Evolutionary conservation across 2,329 filamentous ascomycete species (phyloP).

Genomic region (Ilyonectria robusta): DNA sequence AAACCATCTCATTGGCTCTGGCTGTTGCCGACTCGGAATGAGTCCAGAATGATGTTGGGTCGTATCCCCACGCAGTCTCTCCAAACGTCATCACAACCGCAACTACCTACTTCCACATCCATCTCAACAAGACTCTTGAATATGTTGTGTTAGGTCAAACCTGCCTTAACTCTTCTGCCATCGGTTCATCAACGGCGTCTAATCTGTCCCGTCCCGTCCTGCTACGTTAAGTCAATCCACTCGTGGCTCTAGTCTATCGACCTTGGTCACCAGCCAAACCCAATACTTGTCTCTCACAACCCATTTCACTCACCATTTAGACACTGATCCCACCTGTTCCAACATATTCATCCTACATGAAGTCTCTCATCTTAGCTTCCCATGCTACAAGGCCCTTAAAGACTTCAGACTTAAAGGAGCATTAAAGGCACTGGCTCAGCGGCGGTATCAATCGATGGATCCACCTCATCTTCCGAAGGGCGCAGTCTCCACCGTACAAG

Average conservation of each 20-base stretch:
- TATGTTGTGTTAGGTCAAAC: neutral
- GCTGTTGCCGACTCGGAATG: neutral
- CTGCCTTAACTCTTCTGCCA: neutral
- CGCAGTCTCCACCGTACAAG: conserved; percentile 8
- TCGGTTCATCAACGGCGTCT: neutral
- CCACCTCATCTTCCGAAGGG: conserved; percentile 4
- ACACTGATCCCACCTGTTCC: neutral
- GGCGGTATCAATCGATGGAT: neutral
- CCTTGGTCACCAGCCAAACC: neutral
- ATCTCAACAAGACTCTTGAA: neutral
- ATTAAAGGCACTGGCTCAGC: neutral
- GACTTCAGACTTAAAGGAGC: neutral
- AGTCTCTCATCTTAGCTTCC: neutral
- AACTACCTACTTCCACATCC: no score
- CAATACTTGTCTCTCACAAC: neutral
- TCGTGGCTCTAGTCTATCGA: neutral
- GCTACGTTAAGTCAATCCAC: neutral
- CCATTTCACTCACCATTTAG: no score
- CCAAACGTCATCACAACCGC: neutral
- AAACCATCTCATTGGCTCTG: neutral
- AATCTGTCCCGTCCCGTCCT: neutral
- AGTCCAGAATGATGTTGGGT: no score
- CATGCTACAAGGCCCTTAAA: neutral
- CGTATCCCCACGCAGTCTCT: neutral
- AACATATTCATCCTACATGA: neutral